A percentile compares a stretch with the other conserved stretches of the same genome.
Conservation (phyloP, 495 filamentous ascomycete genomes). For the Xylaria nigripes region DNA sequence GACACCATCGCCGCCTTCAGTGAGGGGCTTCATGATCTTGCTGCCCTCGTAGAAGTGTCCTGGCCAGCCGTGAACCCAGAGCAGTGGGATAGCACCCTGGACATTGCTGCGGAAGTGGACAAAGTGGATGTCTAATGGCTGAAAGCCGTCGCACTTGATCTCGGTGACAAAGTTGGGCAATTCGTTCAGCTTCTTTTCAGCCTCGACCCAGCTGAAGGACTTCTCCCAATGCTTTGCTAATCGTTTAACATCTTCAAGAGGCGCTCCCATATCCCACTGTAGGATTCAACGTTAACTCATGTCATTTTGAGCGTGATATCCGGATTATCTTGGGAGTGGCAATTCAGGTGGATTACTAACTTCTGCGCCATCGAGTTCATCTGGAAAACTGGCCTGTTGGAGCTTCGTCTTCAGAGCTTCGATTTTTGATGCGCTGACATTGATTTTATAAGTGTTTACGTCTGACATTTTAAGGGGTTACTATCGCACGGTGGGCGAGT, state of each 20-base stretch:
- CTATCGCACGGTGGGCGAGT: neutral
- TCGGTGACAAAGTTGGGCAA: constrained; percentile 49
- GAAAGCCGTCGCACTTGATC: constrained; percentile 39
- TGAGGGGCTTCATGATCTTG: constrained; percentile 52
- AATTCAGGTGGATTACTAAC: constrained; percentile 20
- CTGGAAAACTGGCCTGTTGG: constrained; percentile 26
- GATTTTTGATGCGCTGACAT: constrained; percentile 21
- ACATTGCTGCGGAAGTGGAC: constrained; percentile 45
- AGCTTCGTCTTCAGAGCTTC: constrained; percentile 27
- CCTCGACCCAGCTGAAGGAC: constrained; percentile 37
- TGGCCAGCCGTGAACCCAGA: constrained; percentile 59
- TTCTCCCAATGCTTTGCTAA: constrained; percentile 42
- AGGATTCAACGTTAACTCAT: neutral
- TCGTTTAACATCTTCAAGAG: constrained; percentile 44
- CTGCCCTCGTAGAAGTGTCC: constrained; percentile 60
- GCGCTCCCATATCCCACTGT: constrained; percentile 33
- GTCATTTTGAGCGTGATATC: neutral
- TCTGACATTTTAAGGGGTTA: constrained; percentile 16
- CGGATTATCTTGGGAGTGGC: constrained; percentile 14
- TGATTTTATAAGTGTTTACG: constrained; percentile 29
- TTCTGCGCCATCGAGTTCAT: constrained; percentile 25
- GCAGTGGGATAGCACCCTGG: constrained; percentile 45
- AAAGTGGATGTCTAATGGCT: constrained; percentile 43
- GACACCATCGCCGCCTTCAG: constrained; percentile 29
- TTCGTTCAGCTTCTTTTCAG: constrained; percentile 44